A percentile compares a stretch with the other conserved stretches of the same genome.
These are phyloP conservation scores for Maudiozyma barnettii DNA, from an alignment of 805 yeast species.

Conservation along the genomic window DNA sequence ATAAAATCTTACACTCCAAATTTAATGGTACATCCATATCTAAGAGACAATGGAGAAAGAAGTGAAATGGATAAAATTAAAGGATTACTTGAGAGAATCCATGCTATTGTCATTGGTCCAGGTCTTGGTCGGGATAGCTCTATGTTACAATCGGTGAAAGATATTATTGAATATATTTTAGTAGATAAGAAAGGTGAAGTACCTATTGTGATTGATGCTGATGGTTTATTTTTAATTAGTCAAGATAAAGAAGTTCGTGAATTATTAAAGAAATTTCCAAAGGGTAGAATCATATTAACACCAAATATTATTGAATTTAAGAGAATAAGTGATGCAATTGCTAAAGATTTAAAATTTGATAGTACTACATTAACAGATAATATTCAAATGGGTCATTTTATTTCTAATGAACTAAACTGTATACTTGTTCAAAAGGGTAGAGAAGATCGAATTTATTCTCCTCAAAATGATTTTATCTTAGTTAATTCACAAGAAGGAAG, in stretches of 20 bases:
- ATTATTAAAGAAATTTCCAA: conserved; percentile 40
- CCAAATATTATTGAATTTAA: conserved; percentile 85
- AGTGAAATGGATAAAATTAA: conserved; percentile 48
- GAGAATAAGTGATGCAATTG: conserved; percentile 47
- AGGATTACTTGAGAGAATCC: conserved; percentile 52
- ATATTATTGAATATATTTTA: conserved; percentile 36
- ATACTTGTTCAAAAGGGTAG: conserved; percentile 57
- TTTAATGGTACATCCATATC: conserved; percentile 90
- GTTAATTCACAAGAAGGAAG: conserved; percentile 50
- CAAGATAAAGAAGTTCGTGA: conserved; percentile 16
- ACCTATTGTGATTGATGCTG: conserved; percentile 86
- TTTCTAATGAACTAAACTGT: conserved; percentile 21
- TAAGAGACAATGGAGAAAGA: conserved; percentile 32
- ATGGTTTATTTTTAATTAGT: conserved; percentile 64
- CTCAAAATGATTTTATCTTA: conserved; percentile 40
- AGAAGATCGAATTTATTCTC: conserved; percentile 40
- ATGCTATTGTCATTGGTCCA: conserved; percentile 83
- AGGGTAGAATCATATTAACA: conserved; percentile 59
- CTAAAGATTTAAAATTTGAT: conserved; percentile 17
- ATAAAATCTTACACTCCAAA: conserved; percentile 88
- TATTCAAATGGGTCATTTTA: conserved; percentile 18
- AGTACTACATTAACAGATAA: conserved; percentile 9
- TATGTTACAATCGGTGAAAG: conserved; percentile 53
- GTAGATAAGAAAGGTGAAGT: conserved; percentile 46
- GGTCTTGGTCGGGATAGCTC: conserved; percentile 79